Percentiles rank a stretch among this genome's conserved stretches.
Conservation (phyloP, 345 rosid species). For the Boechera retrofracta region DNA sequence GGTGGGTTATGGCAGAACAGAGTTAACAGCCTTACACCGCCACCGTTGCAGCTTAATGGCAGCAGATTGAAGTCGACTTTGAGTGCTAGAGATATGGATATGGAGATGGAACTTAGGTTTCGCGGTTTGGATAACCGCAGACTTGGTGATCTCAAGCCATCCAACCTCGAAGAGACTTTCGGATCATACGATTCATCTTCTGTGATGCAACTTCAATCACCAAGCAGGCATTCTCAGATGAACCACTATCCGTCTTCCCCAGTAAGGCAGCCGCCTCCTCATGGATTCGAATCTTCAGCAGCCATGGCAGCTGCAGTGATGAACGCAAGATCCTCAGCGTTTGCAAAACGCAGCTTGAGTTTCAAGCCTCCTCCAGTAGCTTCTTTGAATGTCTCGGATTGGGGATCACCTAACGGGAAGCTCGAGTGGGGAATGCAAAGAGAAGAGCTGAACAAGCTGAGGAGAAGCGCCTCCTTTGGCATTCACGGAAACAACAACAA, state of each 20-base stretch:
- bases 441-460: slow-evolving; percentile 83
- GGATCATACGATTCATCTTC: slow-evolving; percentile 69
- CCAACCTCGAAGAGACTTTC: slow-evolving; percentile 68
- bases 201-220: slow-evolving; percentile 64
- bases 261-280: slow-evolving; percentile 48
- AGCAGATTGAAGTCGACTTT: slow-evolving; percentile 82
- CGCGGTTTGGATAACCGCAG: slow-evolving; percentile 63
- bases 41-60: slow-evolving; percentile 77
- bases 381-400: slow-evolving; percentile 62
- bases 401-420: slow-evolving; percentile 86
- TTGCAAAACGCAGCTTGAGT: slow-evolving; percentile 89
- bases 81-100: slow-evolving; percentile 76
- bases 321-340: slow-evolving; percentile 90
- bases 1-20: slow-evolving; percentile 86
- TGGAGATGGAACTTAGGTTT: slow-evolving; percentile 73
- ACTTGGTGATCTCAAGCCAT: slow-evolving; percentile 39
- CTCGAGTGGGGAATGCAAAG: slow-evolving; percentile 92
- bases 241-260: slow-evolving; percentile 76
- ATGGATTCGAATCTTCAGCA: slow-evolving; percentile 79
- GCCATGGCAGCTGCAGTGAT: slow-evolving; percentile 89
- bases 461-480: slow-evolving; percentile 83
- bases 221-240: slow-evolving; percentile 65
- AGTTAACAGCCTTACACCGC: slow-evolving; percentile 59
- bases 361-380: slow-evolving; percentile 61
- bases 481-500: slow-evolving; percentile 53